Conservation (phyloP, 2,329 filamentous ascomycete species). For the Lecanoromycetidae sp. region DNA sequence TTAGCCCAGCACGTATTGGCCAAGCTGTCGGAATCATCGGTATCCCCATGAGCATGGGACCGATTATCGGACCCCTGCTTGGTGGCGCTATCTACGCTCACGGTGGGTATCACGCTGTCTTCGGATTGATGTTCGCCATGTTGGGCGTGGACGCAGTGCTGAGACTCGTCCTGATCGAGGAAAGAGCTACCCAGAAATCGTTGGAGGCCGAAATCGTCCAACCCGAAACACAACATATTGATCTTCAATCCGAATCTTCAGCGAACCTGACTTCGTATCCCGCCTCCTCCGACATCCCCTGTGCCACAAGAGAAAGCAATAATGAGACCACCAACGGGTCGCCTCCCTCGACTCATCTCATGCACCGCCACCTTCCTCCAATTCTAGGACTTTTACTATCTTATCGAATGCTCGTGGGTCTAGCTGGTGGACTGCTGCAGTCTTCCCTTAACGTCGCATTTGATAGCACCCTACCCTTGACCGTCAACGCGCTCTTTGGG, state of each 20-base stretch:
- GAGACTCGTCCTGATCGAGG: slow-evolving; percentile 30
- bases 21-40: slow-evolving; percentile 56
- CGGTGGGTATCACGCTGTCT: slow-evolving; percentile 32
- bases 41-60: slow-evolving; percentile 50
- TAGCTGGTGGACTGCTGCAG: slow-evolving; percentile 1
- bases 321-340: not conserved
- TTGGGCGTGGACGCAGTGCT: slow-evolving; percentile 2
- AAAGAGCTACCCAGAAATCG: slow-evolving; percentile 35
- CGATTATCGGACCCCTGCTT: slow-evolving; percentile 53
- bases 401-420: slow-evolving; percentile 5
- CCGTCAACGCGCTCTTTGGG: slow-evolving; percentile 5
- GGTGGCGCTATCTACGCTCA: slow-evolving; percentile 56
- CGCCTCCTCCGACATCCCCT: not conserved
- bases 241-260: not conserved
- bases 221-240: not conserved
- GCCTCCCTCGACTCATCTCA: not conserved
- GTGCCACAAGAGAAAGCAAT: not conserved
- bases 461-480: slow-evolving; percentile 7
- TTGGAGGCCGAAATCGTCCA: not conserved
- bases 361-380: not conserved
- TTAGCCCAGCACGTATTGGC: slow-evolving; percentile 50
- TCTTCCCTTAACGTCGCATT: slow-evolving; percentile 4
- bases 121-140: slow-evolving; percentile 26
- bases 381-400: slow-evolving; percentile 1
- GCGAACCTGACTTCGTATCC: not conserved